phyloP scores from a whole-genome alignment of 768 basidiomycete genomes.

The Dentipellis sp. region DNA sequence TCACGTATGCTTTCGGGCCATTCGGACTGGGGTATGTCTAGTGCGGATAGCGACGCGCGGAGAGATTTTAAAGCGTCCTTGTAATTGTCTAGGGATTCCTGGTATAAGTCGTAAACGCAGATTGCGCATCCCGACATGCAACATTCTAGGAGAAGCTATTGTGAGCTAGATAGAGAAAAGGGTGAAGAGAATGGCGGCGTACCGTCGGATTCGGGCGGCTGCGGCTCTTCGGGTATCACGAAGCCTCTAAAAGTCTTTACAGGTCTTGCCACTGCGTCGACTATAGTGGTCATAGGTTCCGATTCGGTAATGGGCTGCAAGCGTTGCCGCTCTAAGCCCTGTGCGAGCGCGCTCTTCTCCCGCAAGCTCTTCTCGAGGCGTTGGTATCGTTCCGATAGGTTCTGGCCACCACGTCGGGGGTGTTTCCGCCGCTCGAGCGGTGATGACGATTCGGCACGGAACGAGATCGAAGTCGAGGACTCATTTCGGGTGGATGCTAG shows the following conservation, averaged over 20 bases:
- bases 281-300: neutral
- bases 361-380: conserved; percentile 46
- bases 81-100: conserved; percentile 61
- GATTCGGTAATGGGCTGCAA: conserved; percentile 4
- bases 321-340: conserved; percentile 16
- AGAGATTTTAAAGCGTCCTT: conserved; percentile 42
- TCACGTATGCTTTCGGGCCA: conserved; percentile 56
- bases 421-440: conserved; percentile 10
- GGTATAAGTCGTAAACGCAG: conserved; percentile 87
- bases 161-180: neutral
- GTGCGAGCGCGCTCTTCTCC: conserved; percentile 30
- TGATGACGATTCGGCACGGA: neutral
- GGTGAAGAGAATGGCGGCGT: conserved; percentile 11
- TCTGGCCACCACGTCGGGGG: conserved; percentile 41
- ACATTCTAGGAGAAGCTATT: conserved; percentile 46
- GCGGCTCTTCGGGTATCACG: conserved; percentile 52
- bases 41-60: conserved; percentile 36
- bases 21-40: conserved; percentile 41
- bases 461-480: neutral
- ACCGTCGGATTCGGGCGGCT: conserved; percentile 62
- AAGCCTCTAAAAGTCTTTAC: conserved; percentile 40
- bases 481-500: no score
- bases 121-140: conserved; percentile 93
- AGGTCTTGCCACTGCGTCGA: conserved; percentile 1
- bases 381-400: conserved; percentile 47